Conservation (phyloP, 2,329 filamentous ascomycete species). For the Parafenestella ontariensis region DNA sequence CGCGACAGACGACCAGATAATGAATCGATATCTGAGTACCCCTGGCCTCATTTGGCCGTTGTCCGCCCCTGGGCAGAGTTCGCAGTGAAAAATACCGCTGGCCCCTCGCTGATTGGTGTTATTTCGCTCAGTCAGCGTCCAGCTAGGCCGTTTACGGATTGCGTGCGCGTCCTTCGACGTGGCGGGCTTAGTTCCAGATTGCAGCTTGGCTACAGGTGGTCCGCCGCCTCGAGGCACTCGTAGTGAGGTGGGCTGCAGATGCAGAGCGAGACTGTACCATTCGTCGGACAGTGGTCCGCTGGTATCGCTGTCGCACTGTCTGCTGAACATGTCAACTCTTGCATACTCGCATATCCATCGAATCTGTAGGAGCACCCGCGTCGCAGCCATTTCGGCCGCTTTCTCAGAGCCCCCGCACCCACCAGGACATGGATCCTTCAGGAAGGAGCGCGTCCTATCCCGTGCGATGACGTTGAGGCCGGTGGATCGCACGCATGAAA, state of each 20-base stretch:
- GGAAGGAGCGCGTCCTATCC: slow-evolving; percentile 8
- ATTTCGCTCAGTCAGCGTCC: background rate
- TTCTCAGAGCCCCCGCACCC: slow-evolving; percentile 10
- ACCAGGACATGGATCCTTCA: slow-evolving; percentile 7
- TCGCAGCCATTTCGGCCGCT: slow-evolving; percentile 8
- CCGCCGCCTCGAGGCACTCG: background rate
- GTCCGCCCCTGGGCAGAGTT: slow-evolving; percentile 11
- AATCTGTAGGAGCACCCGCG: background rate
- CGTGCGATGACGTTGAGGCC: slow-evolving; percentile 9
- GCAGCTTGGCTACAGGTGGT: slow-evolving; percentile 6
- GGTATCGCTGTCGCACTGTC: background rate
- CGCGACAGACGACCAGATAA: background rate
- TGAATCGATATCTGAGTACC: background rate
- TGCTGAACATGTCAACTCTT: background rate
- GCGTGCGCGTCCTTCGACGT: slow-evolving; percentile 14
- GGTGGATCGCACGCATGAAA: background rate
- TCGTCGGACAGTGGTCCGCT: background rate
- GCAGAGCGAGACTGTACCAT: background rate
- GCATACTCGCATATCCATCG: too few species aligned
- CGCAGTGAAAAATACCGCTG: slow-evolving; percentile 2
- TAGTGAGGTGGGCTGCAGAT: background rate
- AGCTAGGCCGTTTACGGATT: slow-evolving; percentile 7
- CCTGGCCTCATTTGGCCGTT: slow-evolving; percentile 5
- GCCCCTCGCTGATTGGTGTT: slow-evolving; percentile 2
- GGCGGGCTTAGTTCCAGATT: slow-evolving; percentile 7